Conservation (phyloP, 129 eudicot genomes). For the Erigeron canadensis region DNA sequence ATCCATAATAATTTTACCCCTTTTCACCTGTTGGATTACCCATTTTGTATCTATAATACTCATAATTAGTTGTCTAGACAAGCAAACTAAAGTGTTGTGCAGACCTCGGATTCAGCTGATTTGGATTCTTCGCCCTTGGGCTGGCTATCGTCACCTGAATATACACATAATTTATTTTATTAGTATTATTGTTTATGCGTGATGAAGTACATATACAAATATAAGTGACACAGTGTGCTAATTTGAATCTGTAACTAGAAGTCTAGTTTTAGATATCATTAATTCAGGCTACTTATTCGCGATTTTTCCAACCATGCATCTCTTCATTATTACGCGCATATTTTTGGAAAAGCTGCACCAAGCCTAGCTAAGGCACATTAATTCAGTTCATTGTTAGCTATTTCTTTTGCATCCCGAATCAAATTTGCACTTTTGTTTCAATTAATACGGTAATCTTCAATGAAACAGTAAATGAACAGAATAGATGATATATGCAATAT, state of each 20-base stretch:
- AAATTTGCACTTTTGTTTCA: neutral
- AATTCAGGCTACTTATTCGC: too few relatives aligned
- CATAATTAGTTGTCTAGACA: neutral
- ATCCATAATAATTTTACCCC: too few relatives aligned
- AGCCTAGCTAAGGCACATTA: neutral
- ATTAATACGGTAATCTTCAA: too few relatives aligned
- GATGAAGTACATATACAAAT: neutral
- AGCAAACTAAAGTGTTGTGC: slow-evolving; percentile 5
- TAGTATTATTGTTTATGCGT: neutral
- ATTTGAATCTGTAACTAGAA: neutral
- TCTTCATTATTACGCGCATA: too few relatives aligned
- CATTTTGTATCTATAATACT: too few relatives aligned
- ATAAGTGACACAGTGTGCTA: neutral
- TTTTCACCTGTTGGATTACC: too few relatives aligned
- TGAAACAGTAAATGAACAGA: neutral
- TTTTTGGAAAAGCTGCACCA: too few relatives aligned
- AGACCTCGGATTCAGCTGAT: slow-evolving; percentile 36
- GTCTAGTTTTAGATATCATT: neutral
- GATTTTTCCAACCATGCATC: too few relatives aligned
- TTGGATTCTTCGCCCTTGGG: slow-evolving; percentile 39
- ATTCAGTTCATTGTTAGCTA: neutral
- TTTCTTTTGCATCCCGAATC: neutral
- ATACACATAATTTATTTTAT: neutral
- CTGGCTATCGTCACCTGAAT: slow-evolving; percentile 37
- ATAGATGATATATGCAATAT: neutral